Percentiles rank a stretch among this genome's conserved stretches.
These are phyloP conservation scores for Globisporangium yorkense DNA, from an alignment of 352 stramenopile species.

Conservation along the genomic window DNA sequence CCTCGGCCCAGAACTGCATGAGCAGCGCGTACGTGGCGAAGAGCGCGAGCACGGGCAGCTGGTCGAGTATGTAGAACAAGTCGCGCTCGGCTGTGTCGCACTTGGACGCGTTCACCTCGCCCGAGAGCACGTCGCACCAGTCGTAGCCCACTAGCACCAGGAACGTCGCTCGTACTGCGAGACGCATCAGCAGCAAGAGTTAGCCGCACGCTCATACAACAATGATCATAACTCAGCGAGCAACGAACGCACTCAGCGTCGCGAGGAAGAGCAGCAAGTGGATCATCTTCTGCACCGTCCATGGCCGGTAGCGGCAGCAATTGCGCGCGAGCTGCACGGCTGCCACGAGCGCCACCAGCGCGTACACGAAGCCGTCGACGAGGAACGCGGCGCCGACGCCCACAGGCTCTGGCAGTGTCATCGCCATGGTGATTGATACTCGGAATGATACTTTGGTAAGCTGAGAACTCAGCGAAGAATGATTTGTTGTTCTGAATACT, in stretches of 20 bases:
- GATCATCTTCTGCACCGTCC: conserved; percentile 87
- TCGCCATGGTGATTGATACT: background rate
- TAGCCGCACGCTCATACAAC: no score
- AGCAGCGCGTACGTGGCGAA: conserved; percentile 79
- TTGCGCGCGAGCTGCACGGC: conserved; percentile 77
- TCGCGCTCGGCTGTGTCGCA: conserved; percentile 64
- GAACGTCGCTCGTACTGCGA: conserved; percentile 57
- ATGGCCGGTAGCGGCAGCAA: conserved; percentile 74
- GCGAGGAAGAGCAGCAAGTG: conserved; percentile 79
- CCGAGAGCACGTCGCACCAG: conserved; percentile 77
- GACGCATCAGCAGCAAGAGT: background rate
- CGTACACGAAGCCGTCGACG: conserved; percentile 61
- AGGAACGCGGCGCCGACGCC: conserved; percentile 63
- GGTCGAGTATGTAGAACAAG: conserved; percentile 83
- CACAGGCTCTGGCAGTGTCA: conserved; percentile 24
- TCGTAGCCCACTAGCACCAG: conserved; percentile 65
- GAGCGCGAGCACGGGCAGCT: conserved; percentile 77
- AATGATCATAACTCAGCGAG: background rate
- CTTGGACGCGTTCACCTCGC: conserved; percentile 47
- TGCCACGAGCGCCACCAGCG: conserved; percentile 46
- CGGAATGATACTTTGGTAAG: background rate
- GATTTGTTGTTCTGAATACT: background rate
- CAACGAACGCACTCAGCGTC: conserved; percentile 39
- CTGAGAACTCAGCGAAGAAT: background rate
- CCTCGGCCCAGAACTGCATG: conserved; percentile 85